phyloP scores from a whole-genome alignment of 2,329 filamentous ascomycete genomes.

The Claviceps citrina region DNA sequence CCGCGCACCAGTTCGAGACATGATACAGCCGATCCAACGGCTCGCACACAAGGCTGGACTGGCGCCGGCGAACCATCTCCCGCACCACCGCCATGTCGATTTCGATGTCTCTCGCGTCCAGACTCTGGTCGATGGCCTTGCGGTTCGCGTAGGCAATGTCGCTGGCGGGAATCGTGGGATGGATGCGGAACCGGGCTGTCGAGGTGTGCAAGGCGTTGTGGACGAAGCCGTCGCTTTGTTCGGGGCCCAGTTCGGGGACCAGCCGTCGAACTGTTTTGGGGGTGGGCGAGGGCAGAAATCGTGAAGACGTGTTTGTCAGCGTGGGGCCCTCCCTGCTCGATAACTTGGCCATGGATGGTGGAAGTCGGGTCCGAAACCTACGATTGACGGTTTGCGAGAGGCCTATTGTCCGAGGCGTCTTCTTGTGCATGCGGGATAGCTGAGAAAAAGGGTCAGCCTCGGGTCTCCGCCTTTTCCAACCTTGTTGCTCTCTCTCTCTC shows the following conservation, averaged over 20 bases:
- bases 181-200: background rate
- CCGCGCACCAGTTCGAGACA: conserved; percentile 3
- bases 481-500: too few relatives aligned
- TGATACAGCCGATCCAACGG: background rate
- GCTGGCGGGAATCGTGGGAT: background rate
- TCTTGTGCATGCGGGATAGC: conserved; percentile 2
- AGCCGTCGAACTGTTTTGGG: conserved; percentile 1
- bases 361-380: too few relatives aligned
- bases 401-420: background rate
- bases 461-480: too few relatives aligned
- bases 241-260: background rate
- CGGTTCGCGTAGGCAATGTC: conserved; percentile 2
- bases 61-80: conserved; percentile 1
- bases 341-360: too few relatives aligned
- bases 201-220: background rate
- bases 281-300: background rate
- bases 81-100: background rate
- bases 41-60: conserved; percentile 1
- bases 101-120: background rate
- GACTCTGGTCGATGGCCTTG: background rate
- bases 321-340: too few relatives aligned
- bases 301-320: background rate
- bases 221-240: background rate
- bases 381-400: conserved; percentile 3
- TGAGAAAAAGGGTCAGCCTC: background rate